Percentiles rank a stretch among this genome's conserved stretches.
phyloP scores from a whole-genome alignment of 164 flowering plant species.

The Stephania yunnanensis region DNA sequence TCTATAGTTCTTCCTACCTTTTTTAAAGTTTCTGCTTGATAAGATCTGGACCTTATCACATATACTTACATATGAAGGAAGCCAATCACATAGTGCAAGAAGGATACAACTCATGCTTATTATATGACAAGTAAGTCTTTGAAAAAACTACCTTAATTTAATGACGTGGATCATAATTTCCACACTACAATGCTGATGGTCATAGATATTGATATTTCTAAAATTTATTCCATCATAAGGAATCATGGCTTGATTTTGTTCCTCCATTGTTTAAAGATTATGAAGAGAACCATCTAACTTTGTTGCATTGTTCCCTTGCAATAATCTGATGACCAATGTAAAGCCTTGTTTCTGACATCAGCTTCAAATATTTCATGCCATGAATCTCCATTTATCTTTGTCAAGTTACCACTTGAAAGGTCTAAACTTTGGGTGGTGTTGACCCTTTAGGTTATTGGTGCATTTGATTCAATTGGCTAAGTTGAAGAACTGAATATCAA shows the following conservation, averaged over 20 bases:
- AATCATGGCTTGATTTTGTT: not conserved
- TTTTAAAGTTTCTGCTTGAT: too few relatives aligned
- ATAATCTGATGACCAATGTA: not conserved
- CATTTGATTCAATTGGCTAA: not conserved
- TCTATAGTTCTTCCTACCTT: too few relatives aligned
- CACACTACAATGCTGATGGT: too few relatives aligned
- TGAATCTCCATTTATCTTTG: not conserved
- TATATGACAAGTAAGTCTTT: too few relatives aligned
- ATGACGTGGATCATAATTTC: too few relatives aligned
- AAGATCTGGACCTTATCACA: too few relatives aligned
- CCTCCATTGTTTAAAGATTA: not conserved
- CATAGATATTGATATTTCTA: not conserved
- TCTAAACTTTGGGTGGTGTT: too few relatives aligned
- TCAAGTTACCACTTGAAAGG: not conserved
- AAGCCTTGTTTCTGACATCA: not conserved
- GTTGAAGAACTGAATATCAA: not conserved
- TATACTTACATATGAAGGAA: too few relatives aligned
- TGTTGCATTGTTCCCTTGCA: not conserved
- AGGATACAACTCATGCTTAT: too few relatives aligned
- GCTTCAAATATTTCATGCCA: not conserved
- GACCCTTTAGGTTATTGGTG: not conserved
- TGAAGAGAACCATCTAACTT: not conserved
- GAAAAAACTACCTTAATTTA: too few relatives aligned
- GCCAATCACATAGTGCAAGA: too few relatives aligned
- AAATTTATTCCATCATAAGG: not conserved